Evolutionary conservation across 2,329 filamentous ascomycete species (phyloP), one percentile per base, ranked within the genome.

Genomic region (Colletotrichum phormii): DNA sequence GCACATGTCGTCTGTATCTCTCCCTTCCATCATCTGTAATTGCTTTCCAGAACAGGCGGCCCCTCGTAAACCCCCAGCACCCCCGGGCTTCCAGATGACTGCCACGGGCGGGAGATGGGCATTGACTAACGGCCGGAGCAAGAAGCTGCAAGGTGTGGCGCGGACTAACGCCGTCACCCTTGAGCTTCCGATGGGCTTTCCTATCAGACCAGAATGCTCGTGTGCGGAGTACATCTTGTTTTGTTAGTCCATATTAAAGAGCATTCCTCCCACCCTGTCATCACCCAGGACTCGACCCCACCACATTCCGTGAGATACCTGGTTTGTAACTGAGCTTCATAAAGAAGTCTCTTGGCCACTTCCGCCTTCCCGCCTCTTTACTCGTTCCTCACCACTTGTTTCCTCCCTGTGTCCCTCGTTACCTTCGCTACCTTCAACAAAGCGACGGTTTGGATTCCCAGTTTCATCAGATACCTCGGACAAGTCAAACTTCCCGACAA

Each of bases 1-100:
- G 33, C 55, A 37, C 71, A 24, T 24, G 31, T 18, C 46, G 15
- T 33, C 18, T 29, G 46, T 35, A 4, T 13, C 58, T 29, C 26
- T 61, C 71, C 71, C 71, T 73, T 61, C 60, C 24, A 24, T 71
- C 59, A 24, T 71, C 59, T 64, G 61, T 65, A 29, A 68, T 71
- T 73, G 59, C 66, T 67, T 61, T 61, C 61, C 49, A 53, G 55
- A 58, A 24, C 49, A 9, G 24, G 31, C 46, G 29, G 42, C 18
- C 42, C 42, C n/a, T n/a, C 29, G n/a, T 18, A 26, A 70, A 42
- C 18, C 64, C 49, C 55, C 9, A 22, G 29, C 35, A 42, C 31
- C 31, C 35, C 37, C n/a, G 46, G 63, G 35, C 53, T 31, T 26
- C 46, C 13, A 13, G 37, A 61, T 55, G 49, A 55, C 54, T 64